phyloP scores from a whole-genome alignment of 1,139 yeast species.

The Petasospora fabianii region DNA sequence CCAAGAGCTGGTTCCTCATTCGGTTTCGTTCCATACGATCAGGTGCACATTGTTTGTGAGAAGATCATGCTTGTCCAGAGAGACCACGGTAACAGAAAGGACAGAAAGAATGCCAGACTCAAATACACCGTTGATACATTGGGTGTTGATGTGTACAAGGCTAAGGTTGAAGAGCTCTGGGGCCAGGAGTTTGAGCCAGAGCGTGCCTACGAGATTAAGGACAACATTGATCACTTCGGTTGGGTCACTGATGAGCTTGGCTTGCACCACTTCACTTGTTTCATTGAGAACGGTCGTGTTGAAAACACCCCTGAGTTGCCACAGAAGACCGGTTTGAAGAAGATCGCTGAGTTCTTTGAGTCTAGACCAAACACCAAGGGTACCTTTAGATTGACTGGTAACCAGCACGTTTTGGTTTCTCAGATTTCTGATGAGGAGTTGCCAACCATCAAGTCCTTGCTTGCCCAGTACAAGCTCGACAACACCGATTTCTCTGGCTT shows the following conservation, averaged over 20 bases:
- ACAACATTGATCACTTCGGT: conserved; percentile 89
- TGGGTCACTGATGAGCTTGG: conserved; percentile 92
- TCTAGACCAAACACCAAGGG: conserved; percentile 46
- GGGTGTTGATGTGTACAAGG: conserved; percentile 78
- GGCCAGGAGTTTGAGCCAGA: conserved; percentile 74
- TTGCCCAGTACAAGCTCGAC: conserved; percentile 77
- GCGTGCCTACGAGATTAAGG: conserved; percentile 69
- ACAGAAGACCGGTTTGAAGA: conserved; percentile 82
- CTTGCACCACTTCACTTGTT: conserved; percentile 85
- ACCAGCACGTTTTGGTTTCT: conserved; percentile 84
- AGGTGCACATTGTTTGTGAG: conserved; percentile 78
- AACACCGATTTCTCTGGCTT: conserved; percentile 80
- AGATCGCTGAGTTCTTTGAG: conserved; percentile 66
- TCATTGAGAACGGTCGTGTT: conserved; percentile 95
- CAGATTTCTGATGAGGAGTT: conserved; percentile 69
- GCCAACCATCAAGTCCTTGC: conserved; percentile 54
- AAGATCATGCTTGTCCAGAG: conserved; percentile 92
- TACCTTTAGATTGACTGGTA: conserved; percentile 91
- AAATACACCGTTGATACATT: conserved; percentile 94
- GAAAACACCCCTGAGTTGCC: conserved; percentile 90
- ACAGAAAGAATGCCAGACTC: conserved; percentile 96
- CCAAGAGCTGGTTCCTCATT: conserved; percentile 90
- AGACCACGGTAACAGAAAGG: conserved; percentile 91
- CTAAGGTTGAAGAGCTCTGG: conserved; percentile 77
- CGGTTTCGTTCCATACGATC: conserved; percentile 68